Percentiles rank a stretch among this genome's conserved stretches.
Evolutionary conservation across 106 monocot species (phyloP).

Genomic region (Posidonia australis): DNA sequence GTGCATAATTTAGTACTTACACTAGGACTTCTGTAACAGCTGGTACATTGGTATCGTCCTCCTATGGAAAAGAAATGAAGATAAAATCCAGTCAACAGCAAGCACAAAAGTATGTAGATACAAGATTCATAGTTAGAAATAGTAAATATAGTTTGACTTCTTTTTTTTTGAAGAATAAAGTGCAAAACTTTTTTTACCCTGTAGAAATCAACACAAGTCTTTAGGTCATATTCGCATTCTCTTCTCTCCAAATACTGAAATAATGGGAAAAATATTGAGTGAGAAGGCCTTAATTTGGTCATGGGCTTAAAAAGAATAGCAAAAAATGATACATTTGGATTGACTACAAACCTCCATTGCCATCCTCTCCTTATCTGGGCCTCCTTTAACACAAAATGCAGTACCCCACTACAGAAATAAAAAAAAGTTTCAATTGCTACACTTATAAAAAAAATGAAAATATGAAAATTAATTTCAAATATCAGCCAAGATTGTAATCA

Average conservation of each 20-base stretch:
- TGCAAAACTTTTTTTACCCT: slow-evolving; percentile 33
- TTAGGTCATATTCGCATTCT: slow-evolving; percentile 90
- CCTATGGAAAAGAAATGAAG: slow-evolving; percentile 30
- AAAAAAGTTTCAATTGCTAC: too few species aligned
- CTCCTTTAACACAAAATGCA: slow-evolving; percentile 67
- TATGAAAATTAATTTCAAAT: too few species aligned
- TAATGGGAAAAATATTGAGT: not conserved
- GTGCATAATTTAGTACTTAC: slow-evolving; percentile 27
- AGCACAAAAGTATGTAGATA: not conserved
- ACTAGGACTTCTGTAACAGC: slow-evolving; percentile 53
- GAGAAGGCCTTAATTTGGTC: too few species aligned
- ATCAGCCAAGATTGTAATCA: too few species aligned
- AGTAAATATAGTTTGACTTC: too few species aligned
- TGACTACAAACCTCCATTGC: slow-evolving; percentile 48
- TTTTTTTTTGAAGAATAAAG: slow-evolving; percentile 11
- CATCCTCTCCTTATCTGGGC: slow-evolving; percentile 37
- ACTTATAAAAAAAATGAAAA: too few species aligned
- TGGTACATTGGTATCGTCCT: slow-evolving; percentile 33
- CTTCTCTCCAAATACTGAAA: slow-evolving; percentile 78
- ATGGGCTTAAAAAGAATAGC: not conserved
- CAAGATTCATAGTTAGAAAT: not conserved
- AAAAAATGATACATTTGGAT: not conserved
- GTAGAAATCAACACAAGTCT: slow-evolving; percentile 55
- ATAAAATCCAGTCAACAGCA: not conserved
- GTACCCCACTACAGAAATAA: slow-evolving; percentile 54